These are phyloP conservation scores for Cornus florida DNA, from an alignment of 148 eudicot genomes.

Conservation along the genomic window DNA sequence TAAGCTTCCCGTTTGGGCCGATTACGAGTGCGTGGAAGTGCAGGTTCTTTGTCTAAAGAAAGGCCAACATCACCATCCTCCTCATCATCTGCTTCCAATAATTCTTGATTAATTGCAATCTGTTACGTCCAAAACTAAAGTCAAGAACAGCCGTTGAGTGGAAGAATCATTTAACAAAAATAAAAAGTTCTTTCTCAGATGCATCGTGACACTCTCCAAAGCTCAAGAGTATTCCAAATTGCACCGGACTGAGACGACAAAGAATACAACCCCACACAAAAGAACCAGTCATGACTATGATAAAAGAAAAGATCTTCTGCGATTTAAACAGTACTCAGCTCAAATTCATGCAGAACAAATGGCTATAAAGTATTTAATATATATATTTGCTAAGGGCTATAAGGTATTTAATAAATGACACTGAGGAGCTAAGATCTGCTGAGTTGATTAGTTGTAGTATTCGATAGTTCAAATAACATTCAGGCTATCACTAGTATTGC, in stretches of 20 bases:
- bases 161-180: background rate
- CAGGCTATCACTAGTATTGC: too few species aligned
- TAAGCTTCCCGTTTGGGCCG: conserved; percentile 78
- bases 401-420: too few species aligned
- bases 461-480: too few species aligned
- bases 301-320: background rate
- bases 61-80: conserved; percentile 25
- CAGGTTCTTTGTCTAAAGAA: conserved; percentile 47
- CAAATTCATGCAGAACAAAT: too few species aligned
- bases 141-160: background rate
- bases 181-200: background rate
- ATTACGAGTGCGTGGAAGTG: conserved; percentile 56
- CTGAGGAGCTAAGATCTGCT: too few species aligned
- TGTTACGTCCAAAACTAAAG: conserved; percentile 24
- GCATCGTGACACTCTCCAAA: background rate
- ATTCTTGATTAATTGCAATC: conserved; percentile 67
- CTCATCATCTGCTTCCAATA: conserved; percentile 57
- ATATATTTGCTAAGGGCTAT: too few species aligned
- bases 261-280: background rate
- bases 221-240: background rate
- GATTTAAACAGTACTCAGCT: background rate
- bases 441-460: too few species aligned
- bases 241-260: too few species aligned
- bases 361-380: too few species aligned
- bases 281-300: background rate